Conservation (phyloP, 495 filamentous ascomycete genomes). For the Aspergillus conjunctus region DNA sequence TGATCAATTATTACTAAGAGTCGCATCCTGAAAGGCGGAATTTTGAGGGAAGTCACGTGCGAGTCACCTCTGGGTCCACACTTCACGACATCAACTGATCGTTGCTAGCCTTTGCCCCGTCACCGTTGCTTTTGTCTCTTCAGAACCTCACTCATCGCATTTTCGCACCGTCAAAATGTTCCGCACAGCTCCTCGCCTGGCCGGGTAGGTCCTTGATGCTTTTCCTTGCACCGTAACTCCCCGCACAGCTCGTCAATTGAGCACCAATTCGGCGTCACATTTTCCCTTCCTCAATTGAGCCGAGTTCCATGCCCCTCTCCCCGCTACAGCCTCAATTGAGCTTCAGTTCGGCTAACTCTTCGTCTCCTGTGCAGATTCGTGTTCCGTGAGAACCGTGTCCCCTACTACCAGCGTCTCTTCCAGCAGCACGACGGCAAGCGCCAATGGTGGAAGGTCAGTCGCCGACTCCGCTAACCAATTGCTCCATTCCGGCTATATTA, state of each 20-base stretch:
- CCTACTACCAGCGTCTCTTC: slow-evolving; percentile 78
- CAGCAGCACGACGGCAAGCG: slow-evolving; percentile 79
- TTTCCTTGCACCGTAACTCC: background rate
- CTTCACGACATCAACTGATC: slow-evolving; percentile 40
- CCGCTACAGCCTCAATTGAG: slow-evolving; percentile 7
- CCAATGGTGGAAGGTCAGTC: slow-evolving; percentile 84
- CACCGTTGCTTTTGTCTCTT: slow-evolving; percentile 32
- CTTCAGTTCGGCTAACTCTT: slow-evolving; percentile 7
- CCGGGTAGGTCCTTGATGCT: slow-evolving; percentile 41
- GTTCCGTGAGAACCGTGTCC: slow-evolving; percentile 85
- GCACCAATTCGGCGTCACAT: slow-evolving; percentile 18
- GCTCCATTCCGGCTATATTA: background rate
- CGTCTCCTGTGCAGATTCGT: slow-evolving; percentile 54
- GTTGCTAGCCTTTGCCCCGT: slow-evolving; percentile 24
- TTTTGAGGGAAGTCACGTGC: slow-evolving; percentile 40
- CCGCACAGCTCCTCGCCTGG: slow-evolving; percentile 51
- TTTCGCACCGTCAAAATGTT: slow-evolving; percentile 47
- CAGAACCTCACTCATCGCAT: slow-evolving; percentile 30
- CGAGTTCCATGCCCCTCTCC: slow-evolving; percentile 1
- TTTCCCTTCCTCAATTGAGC: slow-evolving; percentile 28
- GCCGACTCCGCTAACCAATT: background rate
- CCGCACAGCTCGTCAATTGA: slow-evolving; percentile 6
- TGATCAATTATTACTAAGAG: slow-evolving; percentile 33
- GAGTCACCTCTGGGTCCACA: slow-evolving; percentile 33
- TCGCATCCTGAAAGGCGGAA: slow-evolving; percentile 36